phyloP scores from a whole-genome alignment of 2,329 filamentous ascomycete genomes.

The Clarireedia monteithiana region DNA sequence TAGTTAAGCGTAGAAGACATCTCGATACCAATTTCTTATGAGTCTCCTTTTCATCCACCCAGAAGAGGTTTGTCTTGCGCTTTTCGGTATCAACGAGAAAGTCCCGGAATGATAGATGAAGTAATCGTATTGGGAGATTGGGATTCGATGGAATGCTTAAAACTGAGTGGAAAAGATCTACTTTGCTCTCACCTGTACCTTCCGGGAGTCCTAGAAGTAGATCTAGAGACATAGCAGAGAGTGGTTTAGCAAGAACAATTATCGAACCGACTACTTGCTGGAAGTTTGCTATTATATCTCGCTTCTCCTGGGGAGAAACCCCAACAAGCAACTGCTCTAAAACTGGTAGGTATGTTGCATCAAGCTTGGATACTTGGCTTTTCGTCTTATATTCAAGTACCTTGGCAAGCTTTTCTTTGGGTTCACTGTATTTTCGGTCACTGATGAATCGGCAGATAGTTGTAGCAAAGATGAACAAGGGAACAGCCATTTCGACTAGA shows the following conservation, averaged over 20 bases:
- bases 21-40: slow-evolving; percentile 27
- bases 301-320: not conserved
- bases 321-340: not conserved
- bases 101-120: slow-evolving; percentile 8
- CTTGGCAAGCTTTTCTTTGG: not conserved
- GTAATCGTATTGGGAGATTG: not conserved
- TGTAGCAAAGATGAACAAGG: slow-evolving; percentile 31
- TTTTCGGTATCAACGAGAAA: slow-evolving; percentile 11
- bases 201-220: not conserved
- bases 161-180: slow-evolving; percentile 4
- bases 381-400: not conserved
- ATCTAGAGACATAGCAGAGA: slow-evolving; percentile 1
- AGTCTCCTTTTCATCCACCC: slow-evolving; percentile 30
- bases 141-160: not conserved
- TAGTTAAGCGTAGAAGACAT: slow-evolving; percentile 32
- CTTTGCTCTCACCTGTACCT: not conserved
- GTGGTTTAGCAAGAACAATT: slow-evolving; percentile 3
- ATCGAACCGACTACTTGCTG: slow-evolving; percentile 1
- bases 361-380: not conserved
- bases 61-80: slow-evolving; percentile 25
- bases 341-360: slow-evolving; percentile 1
- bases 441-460: slow-evolving; percentile 19
- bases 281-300: not conserved
- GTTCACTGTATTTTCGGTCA: not conserved
- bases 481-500: slow-evolving; percentile 27